Evolutionary conservation across 1,139 yeast species (phyloP).

Genomic region (Blastobotrys aristatus): DNA sequence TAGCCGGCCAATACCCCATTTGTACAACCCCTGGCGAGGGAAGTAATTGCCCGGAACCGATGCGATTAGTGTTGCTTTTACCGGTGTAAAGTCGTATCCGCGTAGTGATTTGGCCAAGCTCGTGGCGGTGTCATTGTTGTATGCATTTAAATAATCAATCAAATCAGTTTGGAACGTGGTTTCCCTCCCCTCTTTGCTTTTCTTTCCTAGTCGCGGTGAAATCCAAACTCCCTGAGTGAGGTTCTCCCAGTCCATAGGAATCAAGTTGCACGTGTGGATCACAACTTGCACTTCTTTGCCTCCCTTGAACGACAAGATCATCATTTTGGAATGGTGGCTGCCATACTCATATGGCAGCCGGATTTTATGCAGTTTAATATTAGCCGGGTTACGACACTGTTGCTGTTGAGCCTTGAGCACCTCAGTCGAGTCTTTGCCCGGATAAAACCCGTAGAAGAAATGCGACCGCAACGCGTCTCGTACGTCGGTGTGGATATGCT

Average conservation of each 20-base stretch:
- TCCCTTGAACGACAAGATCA: conserved; percentile 29
- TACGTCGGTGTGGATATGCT: conserved; percentile 21
- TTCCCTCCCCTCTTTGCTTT: neutral
- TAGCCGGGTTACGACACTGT: conserved; percentile 16
- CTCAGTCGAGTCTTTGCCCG: conserved; percentile 11
- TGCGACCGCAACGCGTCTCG: conserved; percentile 20
- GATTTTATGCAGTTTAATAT: conserved; percentile 23
- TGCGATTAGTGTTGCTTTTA: conserved; percentile 28
- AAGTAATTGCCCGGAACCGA: conserved; percentile 33
- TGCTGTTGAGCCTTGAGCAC: conserved; percentile 11
- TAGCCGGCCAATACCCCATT: conserved; percentile 28
- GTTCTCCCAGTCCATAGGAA: conserved; percentile 32
- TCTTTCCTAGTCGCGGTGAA: conserved; percentile 23
- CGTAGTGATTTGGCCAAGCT: conserved; percentile 18
- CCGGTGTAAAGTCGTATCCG: conserved; percentile 28
- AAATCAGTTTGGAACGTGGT: conserved; percentile 27
- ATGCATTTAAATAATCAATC: conserved; percentile 25
- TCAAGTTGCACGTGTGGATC: conserved; percentile 36
- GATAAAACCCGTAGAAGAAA: conserved; percentile 26
- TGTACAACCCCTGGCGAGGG: conserved; percentile 14
- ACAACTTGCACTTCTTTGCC: conserved; percentile 26
- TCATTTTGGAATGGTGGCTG: conserved; percentile 35
- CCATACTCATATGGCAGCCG: conserved; percentile 23
- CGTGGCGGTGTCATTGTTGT: conserved; percentile 18
- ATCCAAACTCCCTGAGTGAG: conserved; percentile 35